Base-by-base conservation (phyloP, 768 basidiomycete species). In the Auriscalpium orientale region DNA sequence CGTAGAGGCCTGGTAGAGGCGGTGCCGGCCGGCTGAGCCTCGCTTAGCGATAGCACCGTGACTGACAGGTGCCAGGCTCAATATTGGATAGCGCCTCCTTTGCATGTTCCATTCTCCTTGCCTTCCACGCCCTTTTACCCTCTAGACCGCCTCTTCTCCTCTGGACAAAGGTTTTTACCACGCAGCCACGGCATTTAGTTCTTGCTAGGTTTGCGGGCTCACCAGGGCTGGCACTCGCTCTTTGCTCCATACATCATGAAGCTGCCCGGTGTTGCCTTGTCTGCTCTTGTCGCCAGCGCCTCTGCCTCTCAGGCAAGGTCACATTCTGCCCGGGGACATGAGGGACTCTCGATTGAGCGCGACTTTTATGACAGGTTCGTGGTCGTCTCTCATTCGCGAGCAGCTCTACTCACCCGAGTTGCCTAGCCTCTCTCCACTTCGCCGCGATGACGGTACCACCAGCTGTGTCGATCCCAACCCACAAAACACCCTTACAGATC, bases 401-500 rank as follows among this genome's bases (percentile, higher is more conserved):
- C 28, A 28, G 28, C 28, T 28, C 28, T 28, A 7, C 28, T 28
- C 28, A 28, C 28, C 28, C 28, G 28, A 28, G 5, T 28, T 28
- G 28, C 28, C 28, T 28, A 28, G 28, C 28, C 28, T 28, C 7
- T 5, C 40, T 8, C 40, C 18, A 18, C 40, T 15, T 18, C 40
- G 40, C 46, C 28, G 10, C 10, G 52, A 49, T 35, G 46, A 18
- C 20, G n/a, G n/a, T n/a, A n/a, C n/a, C n/a, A 28, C 33, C 21
- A 62, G 62, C 18, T 72, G 71, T 58, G 64, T 70, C 22, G 54
- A 71, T n/a, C 74, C 85, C 20, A 73, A 83, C 60, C 85, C 88
- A 7, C 70, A 75, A 8, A 81, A 83, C 36, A 80, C 84, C 18
- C 57, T 81, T 2, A 84, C 87, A 4, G 78, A 83, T 65, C 79